These are phyloP conservation scores for Filosporella fistucella DNA, from an alignment of 495 filamentous ascomycete genomes.

Conservation along the genomic window DNA sequence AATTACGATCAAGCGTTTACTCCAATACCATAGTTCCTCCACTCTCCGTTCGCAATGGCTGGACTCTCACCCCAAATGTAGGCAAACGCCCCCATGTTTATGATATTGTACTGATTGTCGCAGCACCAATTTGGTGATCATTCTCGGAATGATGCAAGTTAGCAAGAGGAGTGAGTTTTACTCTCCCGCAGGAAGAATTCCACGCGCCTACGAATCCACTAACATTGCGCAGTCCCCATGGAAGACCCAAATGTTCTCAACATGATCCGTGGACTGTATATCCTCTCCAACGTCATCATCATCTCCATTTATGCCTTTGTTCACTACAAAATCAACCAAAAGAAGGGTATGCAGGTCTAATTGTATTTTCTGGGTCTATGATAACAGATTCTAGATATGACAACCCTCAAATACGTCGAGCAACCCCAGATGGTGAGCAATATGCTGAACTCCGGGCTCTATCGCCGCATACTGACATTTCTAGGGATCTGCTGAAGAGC, in stretches of 20 bases:
- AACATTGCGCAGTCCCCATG: no score
- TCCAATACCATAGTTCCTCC: background rate
- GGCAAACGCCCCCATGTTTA: slow-evolving; percentile 1
- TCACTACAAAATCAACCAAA: slow-evolving; percentile 76
- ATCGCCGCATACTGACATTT: no score
- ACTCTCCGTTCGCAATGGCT: slow-evolving; percentile 35
- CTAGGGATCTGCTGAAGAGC: slow-evolving; percentile 85
- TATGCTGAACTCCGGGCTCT: no score
- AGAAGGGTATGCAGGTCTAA: slow-evolving; percentile 69
- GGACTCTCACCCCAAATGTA: slow-evolving; percentile 48
- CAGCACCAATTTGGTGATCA: slow-evolving; percentile 91
- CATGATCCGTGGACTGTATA: slow-evolving; percentile 74
- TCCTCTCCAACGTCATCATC: slow-evolving; percentile 87
- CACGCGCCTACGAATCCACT: no score
- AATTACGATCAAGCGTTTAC: slow-evolving; percentile 8
- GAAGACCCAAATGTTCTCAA: slow-evolving; percentile 86
- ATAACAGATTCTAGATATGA: slow-evolving; percentile 62
- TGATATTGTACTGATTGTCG: slow-evolving; percentile 1
- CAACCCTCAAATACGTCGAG: slow-evolving; percentile 98
- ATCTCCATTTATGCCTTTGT: slow-evolving; percentile 77
- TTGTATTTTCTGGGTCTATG: background rate
- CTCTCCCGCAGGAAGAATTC: no score
- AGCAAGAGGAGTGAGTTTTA: no score
- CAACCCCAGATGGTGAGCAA: slow-evolving; percentile 75
- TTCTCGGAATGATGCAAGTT: slow-evolving; percentile 96